phyloP scores from a whole-genome alignment of 2,329 filamentous ascomycete genomes.

The Diaporthe nobilis region DNA sequence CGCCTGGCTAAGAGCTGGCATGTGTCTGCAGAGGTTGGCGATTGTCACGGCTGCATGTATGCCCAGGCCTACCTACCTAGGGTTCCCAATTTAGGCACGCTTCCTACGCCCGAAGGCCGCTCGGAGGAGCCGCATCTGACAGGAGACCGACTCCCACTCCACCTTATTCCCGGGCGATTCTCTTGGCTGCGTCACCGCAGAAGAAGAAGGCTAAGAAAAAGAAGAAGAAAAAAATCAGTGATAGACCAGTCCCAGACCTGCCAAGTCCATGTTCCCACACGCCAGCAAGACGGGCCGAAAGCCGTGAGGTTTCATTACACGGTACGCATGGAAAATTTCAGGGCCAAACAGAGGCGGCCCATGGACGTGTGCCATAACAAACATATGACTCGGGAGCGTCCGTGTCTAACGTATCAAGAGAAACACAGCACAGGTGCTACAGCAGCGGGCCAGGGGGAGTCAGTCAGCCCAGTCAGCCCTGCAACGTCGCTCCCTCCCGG shows the following conservation, averaged over 20 bases:
- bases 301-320: not conserved
- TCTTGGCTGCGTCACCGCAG: conserved; percentile 7
- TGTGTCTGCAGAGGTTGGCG: not conserved
- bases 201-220: not conserved
- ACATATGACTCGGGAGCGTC: conserved; percentile 25
- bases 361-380: not conserved
- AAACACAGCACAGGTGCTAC: not conserved
- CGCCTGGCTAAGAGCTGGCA: not conserved
- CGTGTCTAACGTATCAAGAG: not conserved
- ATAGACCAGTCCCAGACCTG: not conserved
- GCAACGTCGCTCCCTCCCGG: not conserved
- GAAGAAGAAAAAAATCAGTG: not conserved
- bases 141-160: not conserved
- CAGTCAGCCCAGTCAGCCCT: conserved; percentile 16
- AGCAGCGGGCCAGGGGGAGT: not conserved
- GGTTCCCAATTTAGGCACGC: not conserved
- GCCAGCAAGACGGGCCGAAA: conserved; percentile 24
- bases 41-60: not conserved
- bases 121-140: conserved; percentile 6
- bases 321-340: not conserved
- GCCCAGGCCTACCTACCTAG: not conserved
- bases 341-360: not conserved
- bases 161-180: not conserved
- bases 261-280: conserved; percentile 19
- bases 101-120: not conserved